These are phyloP conservation scores for Candida qinlingensis DNA, from an alignment of 805 yeast genomes.

Conservation along the genomic window DNA sequence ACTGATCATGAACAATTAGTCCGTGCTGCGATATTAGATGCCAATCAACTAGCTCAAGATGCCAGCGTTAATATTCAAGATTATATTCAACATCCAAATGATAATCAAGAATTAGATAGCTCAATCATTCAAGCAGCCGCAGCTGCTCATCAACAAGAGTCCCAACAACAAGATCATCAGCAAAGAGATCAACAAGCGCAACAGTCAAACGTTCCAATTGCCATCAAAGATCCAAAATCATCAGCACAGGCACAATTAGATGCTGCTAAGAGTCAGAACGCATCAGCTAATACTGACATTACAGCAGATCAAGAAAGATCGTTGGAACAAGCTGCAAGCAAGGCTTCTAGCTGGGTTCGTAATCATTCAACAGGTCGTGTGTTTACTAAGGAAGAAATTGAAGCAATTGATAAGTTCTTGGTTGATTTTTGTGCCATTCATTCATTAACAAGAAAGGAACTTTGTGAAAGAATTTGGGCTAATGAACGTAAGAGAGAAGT, in stretches of 20 bases:
- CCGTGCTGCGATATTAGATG: constrained; percentile 66
- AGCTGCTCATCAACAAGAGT: constrained; percentile 21
- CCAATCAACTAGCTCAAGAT: constrained; percentile 52
- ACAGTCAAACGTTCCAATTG: neutral
- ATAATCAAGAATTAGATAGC: constrained; percentile 14
- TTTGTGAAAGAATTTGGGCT: constrained; percentile 85
- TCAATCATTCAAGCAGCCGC: constrained; percentile 25
- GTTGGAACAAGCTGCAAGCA: constrained; percentile 32
- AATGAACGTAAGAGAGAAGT: constrained; percentile 79
- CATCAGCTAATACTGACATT: neutral
- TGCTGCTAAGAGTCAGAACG: neutral
- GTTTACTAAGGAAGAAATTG: constrained; percentile 62
- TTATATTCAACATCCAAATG: constrained; percentile 24
- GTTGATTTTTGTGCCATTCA: constrained; percentile 61
- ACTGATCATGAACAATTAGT: constrained; percentile 60
- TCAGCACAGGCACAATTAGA: neutral
- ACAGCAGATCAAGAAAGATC: neutral
- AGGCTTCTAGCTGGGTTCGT: constrained; percentile 32
- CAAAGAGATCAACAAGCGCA: constrained; percentile 1
- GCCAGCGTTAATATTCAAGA: constrained; percentile 31
- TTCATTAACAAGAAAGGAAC: constrained; percentile 56
- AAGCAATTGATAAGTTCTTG: constrained; percentile 69
- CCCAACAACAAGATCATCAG: constrained; percentile 4
- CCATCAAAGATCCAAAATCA: neutral
- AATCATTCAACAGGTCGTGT: constrained; percentile 23